Base-by-base conservation (phyloP, 768 basidiomycete genomes). In the Sarcodon aspratus region DNA sequence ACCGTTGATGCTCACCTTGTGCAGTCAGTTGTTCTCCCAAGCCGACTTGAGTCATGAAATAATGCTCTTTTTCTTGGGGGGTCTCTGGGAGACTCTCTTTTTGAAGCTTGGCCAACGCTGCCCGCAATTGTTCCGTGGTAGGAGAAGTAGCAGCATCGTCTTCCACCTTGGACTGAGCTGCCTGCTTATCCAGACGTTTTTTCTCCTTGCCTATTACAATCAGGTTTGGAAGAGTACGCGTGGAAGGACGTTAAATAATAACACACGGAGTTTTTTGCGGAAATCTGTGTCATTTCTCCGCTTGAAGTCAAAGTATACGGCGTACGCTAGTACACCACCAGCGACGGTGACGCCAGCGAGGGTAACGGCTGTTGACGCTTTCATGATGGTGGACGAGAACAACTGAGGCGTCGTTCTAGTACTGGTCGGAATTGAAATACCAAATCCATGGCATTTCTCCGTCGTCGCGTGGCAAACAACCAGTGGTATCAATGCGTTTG, bases 251-350 rank as follows among this genome's bases (percentile, higher is more conserved):
- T n/a, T 18, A 13, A 48, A 45, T 15, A 9, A 15, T 17, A 17
- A 50, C 56, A 15, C 48, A 57, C 56, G 55, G 50, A 98, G 76
- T 62, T 79, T 81, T 69, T 80, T 91, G 63, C 96, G 80, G 76
- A 99, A 99, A 12, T 75, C 73, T 38, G 71, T 66, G 61, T 96
- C 91, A 62, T 86, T 89, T 60, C 94, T 78, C 46, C 96, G 82
- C 70, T 78, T 88, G 71, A 95, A 82, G 73, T 99, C 96, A 59
- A 97, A 99, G 68, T 92, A 97, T 48, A 79, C 74, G 32, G 86
- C 91, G 64, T 97, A 98, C 18, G 81, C 90, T 34, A 86, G 65
- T 36, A 82, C 57, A 44, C 67, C 61, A 43, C 80, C 51, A 33
- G 66, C 73, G 40, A 76, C 74, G 17, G 81, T 73, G 47, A 70